phyloP scores from a whole-genome alignment of 768 basidiomycete species.

The Cystofilobasidium capitatum region DNA sequence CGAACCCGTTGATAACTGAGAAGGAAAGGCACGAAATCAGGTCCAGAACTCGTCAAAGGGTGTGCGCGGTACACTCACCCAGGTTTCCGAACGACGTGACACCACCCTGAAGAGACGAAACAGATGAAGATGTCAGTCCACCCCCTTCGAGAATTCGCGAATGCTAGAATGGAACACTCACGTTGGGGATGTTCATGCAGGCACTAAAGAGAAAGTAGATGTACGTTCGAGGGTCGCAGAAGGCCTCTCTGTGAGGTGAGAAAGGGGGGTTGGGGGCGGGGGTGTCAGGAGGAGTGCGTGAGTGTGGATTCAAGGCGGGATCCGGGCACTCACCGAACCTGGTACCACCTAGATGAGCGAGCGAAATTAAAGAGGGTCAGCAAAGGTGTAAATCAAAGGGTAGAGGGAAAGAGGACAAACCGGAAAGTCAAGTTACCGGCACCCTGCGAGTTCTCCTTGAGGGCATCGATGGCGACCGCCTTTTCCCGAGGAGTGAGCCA shows the following conservation, averaged over 20 bases:
- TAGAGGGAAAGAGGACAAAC: neutral
- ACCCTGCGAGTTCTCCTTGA: neutral
- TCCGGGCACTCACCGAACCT: no score
- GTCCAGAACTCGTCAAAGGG: no score
- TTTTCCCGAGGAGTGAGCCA: conserved; percentile 25
- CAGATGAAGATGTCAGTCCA: neutral
- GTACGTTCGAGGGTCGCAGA: conserved; percentile 26
- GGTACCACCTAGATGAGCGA: no score
- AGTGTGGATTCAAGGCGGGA: no score
- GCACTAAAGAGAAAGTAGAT: conserved; percentile 18
- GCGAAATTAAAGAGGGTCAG: no score
- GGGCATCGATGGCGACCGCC: conserved; percentile 21
- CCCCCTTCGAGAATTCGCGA: no score
- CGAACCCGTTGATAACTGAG: conserved; percentile 2
- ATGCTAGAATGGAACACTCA: conserved; percentile 12
- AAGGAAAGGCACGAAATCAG: no score
- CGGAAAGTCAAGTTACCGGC: no score
- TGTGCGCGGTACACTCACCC: no score
- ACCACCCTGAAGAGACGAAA: neutral
- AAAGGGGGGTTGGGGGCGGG: no score
- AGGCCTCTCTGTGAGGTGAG: no score
- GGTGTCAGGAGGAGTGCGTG: no score
- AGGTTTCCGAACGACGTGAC: neutral
- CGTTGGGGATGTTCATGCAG: conserved; percentile 27
- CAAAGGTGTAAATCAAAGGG: conserved; percentile 26